A percentile compares a stretch with the other conserved stretches of the same genome.
Conservation (phyloP, 83 land plant species). For the Picea mariana region DNA sequence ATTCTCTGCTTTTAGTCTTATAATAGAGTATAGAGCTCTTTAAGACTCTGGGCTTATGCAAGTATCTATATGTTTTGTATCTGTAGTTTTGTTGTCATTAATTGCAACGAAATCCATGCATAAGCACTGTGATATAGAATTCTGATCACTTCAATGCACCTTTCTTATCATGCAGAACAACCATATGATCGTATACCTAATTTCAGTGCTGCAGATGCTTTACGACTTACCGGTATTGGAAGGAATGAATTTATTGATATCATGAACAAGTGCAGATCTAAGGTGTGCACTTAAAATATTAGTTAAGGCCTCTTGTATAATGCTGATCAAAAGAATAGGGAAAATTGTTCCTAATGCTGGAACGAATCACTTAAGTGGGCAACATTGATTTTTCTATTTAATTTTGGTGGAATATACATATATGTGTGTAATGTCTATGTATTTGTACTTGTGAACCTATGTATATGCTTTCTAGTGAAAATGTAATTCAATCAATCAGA, state of each 20-base stretch:
- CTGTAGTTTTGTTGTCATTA: not conserved
- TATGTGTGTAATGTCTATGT: not conserved
- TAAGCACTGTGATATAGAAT: constrained; percentile 3
- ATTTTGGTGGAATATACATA: not conserved
- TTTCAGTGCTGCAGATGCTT: constrained; percentile 99
- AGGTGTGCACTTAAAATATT: constrained; percentile 54
- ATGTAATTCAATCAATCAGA: not conserved
- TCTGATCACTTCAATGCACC: not conserved
- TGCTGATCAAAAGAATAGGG: not conserved
- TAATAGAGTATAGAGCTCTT: not conserved
- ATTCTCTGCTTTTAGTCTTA: not conserved
- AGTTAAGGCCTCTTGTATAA: not conserved
- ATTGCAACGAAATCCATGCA: not conserved
- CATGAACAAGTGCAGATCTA: constrained; percentile 98
- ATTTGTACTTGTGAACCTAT: not conserved
- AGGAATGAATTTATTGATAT: constrained; percentile 98
- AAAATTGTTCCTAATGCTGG: not conserved
- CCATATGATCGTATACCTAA: constrained; percentile 99
- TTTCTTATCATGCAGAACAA: constrained; percentile 69
- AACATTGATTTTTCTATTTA: not conserved
- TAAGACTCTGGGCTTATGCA: not conserved
- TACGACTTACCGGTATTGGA: constrained; percentile 95
- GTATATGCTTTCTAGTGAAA: not conserved
- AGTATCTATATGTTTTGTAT: not conserved
- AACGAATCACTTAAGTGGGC: not conserved